Evolutionary conservation across 2,329 filamentous ascomycete genomes (phyloP).

Genomic region (Talaromyces islandicus): DNA sequence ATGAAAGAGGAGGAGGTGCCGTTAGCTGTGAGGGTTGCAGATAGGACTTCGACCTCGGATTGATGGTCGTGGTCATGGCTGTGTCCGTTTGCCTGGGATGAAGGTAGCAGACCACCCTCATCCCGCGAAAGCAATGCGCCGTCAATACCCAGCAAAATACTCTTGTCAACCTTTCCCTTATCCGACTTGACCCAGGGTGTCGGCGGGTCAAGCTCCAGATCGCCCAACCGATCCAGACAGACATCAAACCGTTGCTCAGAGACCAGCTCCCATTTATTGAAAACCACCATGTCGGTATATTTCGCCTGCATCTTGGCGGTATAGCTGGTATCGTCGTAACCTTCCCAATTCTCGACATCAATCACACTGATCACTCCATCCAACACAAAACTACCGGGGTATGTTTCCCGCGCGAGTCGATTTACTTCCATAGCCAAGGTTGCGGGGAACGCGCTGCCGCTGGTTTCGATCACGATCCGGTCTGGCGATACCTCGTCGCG

Average conservation of each 20-base stretch:
- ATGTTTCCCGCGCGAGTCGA: slow-evolving; percentile 58
- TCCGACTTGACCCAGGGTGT: slow-evolving; percentile 79
- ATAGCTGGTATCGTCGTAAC: slow-evolving; percentile 85
- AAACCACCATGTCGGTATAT: slow-evolving; percentile 84
- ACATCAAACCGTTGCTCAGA: slow-evolving; percentile 69
- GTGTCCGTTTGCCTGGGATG: slow-evolving; percentile 12
- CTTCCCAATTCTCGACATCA: slow-evolving; percentile 91
- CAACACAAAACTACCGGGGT: slow-evolving; percentile 57
- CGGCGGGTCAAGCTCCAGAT: slow-evolving; percentile 63
- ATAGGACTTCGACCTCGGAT: slow-evolving; percentile 84
- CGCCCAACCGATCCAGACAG: slow-evolving; percentile 71
- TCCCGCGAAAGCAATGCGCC: slow-evolving; percentile 55
- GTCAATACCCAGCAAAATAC: slow-evolving; percentile 82
- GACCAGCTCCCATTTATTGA: slow-evolving; percentile 86
- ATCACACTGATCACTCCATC: slow-evolving; percentile 87
- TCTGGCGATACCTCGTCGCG: slow-evolving; percentile 59
- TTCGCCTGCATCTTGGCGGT: slow-evolving; percentile 82
- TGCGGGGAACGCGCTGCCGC: slow-evolving; percentile 78
- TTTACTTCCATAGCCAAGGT: slow-evolving; percentile 90
- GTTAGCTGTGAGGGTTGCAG: slow-evolving; percentile 57
- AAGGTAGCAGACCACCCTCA: not conserved
- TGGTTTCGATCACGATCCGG: slow-evolving; percentile 90
- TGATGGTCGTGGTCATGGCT: slow-evolving; percentile 55
- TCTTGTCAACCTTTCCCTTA: slow-evolving; percentile 69
- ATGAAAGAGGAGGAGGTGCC: slow-evolving; percentile 17